Evolutionary conservation across 352 stramenopile genomes (phyloP), one percentile per base, ranked within the genome.

Genomic region (Globisporangium nagaii): DNA sequence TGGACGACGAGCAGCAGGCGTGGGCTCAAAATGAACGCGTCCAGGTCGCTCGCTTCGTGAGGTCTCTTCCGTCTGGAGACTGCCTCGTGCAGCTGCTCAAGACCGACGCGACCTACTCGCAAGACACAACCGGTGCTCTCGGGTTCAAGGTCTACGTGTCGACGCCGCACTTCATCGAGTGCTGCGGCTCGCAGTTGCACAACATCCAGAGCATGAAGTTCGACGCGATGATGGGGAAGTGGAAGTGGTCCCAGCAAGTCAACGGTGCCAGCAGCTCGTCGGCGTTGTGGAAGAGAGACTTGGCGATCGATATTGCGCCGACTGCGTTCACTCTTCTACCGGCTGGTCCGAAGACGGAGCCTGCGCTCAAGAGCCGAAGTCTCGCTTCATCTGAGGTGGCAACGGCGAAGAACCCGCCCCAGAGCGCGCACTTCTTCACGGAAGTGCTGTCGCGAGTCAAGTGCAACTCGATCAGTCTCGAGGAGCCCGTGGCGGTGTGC

Each of bases 161-260:
- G 20, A 80, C 68, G 3, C 65, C 68, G 9, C 63, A 80, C 31
- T 71, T 70, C 36, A 73, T 78, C 31, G 65, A 80, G 22, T 71
- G 65, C 34, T 77, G 59, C 43, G 60, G 62, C 2, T 71, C 65
- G 8, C 53, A 71, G 25, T 49, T 80, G 4, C 62, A 72, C 40
- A 77, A 49, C 17, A 60, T 74, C 36, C 62, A 68, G n/a, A 57
- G 53, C n/a, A 71, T 77, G 34, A 24, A 22, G 13, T 77, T 58
- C 34, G 56, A 77, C 41, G 40, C 30, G 8, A 22, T 46, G 9
- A 58, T 58, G 11, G 62, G 60, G 30, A 69, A 50, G 2, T 76
- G 65, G 43, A 53, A 66, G 32, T 76, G 68, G 68, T 19, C 17
- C 37, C 47, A 30, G 10, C 19, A 19, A 15, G 19, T 8, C 6